Evolutionary conservation across 169 alveolate genomes (phyloP), one percentile per base, ranked within the genome.

Genomic region (Perkinsus marinus): DNA sequence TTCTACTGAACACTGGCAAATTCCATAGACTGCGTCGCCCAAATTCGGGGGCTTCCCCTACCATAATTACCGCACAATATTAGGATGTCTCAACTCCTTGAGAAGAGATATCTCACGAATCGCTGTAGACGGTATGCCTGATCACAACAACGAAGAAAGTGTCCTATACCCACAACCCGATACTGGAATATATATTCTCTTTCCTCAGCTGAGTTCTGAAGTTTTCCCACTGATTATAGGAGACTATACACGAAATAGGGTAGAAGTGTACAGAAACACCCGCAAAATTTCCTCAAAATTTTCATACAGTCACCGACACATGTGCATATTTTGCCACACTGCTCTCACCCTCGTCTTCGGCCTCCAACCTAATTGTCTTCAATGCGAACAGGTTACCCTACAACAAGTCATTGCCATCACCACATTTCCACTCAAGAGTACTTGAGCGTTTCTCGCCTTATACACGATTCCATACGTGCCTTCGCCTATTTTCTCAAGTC

Each of bases 391-490:
- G 93, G 89, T 98, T 98, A 0, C 98, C 98, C 89, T 94, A 95
- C 92, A 93, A 90, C 97, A 96, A 30, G 90, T 89, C 36, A 98
- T 97, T 2, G 37, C 96, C 95, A 89, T 96, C 34, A 13, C 34
- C 36, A 0, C 5, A 19, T 30, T 30, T 16, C 79, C 79, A 96
- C 41, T 95, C 98, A 17, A 96, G 96, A 37, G 98, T 97, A 93
- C 96, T 30, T 57, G 37, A 94, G 16, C 97, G 95, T 68, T 99
- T 98, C 93, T 97, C 97, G 98, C 97, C 96, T 98, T 93, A 95
- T 98, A 98, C 89, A 98, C 99, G 39, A 98, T 99, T 43, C 99
- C 99, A 95, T 98, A 98, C 46, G 99, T 98, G 43, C 99, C 99
- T 93, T 98, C 99, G 36, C 99, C 99, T 30, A 98, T 96, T 93